These are phyloP conservation scores for Teratosphaeria viscida DNA, from an alignment of 2,329 filamentous ascomycete genomes.

Conservation along the genomic window DNA sequence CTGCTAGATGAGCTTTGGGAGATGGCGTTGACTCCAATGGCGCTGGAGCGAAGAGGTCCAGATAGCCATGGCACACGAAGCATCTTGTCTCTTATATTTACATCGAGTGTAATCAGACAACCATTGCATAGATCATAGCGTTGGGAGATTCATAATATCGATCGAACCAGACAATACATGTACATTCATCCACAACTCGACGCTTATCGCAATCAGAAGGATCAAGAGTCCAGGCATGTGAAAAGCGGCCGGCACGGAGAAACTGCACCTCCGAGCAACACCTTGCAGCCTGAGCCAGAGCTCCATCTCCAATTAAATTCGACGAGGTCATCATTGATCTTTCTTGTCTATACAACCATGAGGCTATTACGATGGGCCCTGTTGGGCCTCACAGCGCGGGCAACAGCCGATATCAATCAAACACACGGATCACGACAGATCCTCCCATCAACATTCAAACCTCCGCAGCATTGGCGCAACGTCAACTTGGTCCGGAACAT, in stretches of 20 bases:
- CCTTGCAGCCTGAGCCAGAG: neutral
- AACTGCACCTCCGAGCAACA: neutral
- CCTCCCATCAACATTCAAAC: conserved; percentile 54
- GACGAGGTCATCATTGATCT: neutral
- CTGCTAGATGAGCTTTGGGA: neutral
- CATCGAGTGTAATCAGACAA: no score
- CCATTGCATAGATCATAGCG: no score
- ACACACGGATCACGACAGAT: conserved; percentile 44
- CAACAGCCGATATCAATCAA: conserved; percentile 49
- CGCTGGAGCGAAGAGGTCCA: neutral
- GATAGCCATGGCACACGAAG: neutral
- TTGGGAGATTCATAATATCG: neutral
- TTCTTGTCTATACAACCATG: conserved; percentile 11
- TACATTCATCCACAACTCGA: no score
- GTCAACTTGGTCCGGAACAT: conserved; percentile 80
- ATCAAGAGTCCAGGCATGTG: neutral
- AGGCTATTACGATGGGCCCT: conserved; percentile 22
- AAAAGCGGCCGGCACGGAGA: neutral
- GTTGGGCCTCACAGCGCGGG: conserved; percentile 43
- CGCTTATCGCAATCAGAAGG: no score
- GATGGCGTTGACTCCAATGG: neutral
- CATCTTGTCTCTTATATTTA: neutral
- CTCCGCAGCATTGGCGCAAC: conserved; percentile 88
- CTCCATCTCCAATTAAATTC: neutral
- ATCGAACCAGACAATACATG: neutral